These are phyloP conservation scores for Sarocladium oryzae DNA, from an alignment of 2,329 filamentous ascomycete species.

Conservation along the genomic window DNA sequence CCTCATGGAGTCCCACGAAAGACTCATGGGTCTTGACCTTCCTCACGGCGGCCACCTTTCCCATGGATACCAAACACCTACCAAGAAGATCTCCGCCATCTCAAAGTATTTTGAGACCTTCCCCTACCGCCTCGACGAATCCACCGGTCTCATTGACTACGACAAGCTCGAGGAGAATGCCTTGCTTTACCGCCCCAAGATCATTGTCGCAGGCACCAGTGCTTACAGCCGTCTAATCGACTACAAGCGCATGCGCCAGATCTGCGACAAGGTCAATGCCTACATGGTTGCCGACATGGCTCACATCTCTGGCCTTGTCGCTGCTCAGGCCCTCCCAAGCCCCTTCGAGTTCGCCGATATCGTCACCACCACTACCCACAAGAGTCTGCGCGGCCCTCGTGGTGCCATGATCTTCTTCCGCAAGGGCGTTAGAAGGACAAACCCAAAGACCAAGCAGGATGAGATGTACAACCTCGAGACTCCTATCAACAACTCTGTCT, in stretches of 20 bases:
- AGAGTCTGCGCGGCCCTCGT: conserved; percentile 88
- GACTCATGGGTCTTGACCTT: conserved; percentile 93
- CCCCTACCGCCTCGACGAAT: conserved; percentile 85
- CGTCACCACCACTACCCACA: conserved; percentile 97
- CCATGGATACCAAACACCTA: conserved; percentile 94
- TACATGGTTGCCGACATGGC: conserved; percentile 96
- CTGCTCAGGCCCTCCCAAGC: conserved; percentile 82
- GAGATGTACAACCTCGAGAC: conserved; percentile 84
- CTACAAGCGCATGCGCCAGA: conserved; percentile 85
- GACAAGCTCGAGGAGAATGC: conserved; percentile 83
- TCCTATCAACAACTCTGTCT: conserved; percentile 93
- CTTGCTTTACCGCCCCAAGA: conserved; percentile 85
- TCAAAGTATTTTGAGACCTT: conserved; percentile 99
- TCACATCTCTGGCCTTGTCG: conserved; percentile 90
- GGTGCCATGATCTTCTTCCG: conserved; percentile 99
- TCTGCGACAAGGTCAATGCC: conserved; percentile 83
- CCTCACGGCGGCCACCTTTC: conserved; percentile 94
- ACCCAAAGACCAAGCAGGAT: conserved; percentile 80
- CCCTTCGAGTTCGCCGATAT: conserved; percentile 89
- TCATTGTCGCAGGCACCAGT: conserved; percentile 89
- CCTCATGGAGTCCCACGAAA: conserved; percentile 84
- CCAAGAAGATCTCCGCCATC: conserved; percentile 92
- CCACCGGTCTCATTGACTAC: conserved; percentile 93
- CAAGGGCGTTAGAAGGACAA: conserved; percentile 76
- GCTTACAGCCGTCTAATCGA: conserved; percentile 96